Percentiles rank a stretch among this genome's conserved stretches.
Conservation (phyloP, 345 rosid genomes). For the Lenwebbia sp. region DNA sequence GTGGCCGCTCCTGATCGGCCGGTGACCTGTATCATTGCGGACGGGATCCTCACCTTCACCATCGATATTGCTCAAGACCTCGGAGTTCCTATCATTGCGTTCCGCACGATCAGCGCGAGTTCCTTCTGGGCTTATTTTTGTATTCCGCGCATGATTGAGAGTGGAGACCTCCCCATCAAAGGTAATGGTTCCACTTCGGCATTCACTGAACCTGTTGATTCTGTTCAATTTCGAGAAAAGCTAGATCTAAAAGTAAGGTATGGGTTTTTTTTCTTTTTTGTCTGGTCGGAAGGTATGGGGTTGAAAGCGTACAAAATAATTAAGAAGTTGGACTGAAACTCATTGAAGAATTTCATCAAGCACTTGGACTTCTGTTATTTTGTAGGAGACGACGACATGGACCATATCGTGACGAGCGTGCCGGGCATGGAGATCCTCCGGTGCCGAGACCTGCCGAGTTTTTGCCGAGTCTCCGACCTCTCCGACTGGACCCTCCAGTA, state of each 20-base stretch:
- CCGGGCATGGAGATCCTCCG: conserved; percentile 42
- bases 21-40: conserved; percentile 23
- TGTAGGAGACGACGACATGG: conserved; percentile 36
- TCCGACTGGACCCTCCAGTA: neutral
- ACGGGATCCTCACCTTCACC: conserved; percentile 15
- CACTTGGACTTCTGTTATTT: neutral
- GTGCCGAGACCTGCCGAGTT: conserved; percentile 41
- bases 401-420: conserved; percentile 17
- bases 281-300: neutral
- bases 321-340: neutral
- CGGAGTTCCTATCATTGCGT: conserved; percentile 16
- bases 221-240: neutral
- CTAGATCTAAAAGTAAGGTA: neutral
- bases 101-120: conserved; percentile 21
- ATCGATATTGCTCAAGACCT: conserved; percentile 24
- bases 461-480: conserved; percentile 18
- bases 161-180: neutral
- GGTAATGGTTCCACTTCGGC: neutral
- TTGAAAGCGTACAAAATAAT: neutral
- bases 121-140: conserved; percentile 19
- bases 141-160: conserved; percentile 10
- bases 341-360: neutral
- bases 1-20: neutral
- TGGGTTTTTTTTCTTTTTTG: neutral
- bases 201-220: neutral